phyloP scores from a whole-genome alignment of 441 rosid genomes.

The Euphorbia celastroides region DNA sequence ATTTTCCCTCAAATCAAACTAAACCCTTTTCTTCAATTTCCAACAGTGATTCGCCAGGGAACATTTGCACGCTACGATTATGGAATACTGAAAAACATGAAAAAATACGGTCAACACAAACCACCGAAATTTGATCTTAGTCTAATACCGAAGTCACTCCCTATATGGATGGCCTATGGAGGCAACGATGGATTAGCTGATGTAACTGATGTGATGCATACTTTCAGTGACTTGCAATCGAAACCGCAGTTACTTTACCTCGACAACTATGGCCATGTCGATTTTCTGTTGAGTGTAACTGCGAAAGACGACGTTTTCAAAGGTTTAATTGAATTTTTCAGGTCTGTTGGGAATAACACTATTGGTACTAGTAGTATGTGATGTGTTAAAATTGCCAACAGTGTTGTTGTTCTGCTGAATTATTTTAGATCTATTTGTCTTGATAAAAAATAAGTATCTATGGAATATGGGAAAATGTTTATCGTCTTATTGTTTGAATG shows the following conservation, averaged over 20 bases:
- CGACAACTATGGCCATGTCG: conserved; percentile 77
- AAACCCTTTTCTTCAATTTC: background rate
- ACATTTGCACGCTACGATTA: conserved; percentile 75
- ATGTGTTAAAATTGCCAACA: conserved; percentile 8
- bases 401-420: background rate
- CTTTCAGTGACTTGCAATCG: conserved; percentile 46
- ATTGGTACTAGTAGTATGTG: conserved; percentile 20
- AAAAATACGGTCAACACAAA: conserved; percentile 41
- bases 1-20: background rate
- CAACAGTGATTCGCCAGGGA: conserved; percentile 83
- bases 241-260: conserved; percentile 65
- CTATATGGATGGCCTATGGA: conserved; percentile 88
- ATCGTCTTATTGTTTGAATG: too few relatives aligned
- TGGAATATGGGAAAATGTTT: too few relatives aligned
- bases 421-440: conserved; percentile 4
- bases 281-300: conserved; percentile 50
- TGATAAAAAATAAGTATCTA: too few relatives aligned
- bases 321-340: conserved; percentile 59
- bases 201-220: conserved; percentile 48
- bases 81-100: conserved; percentile 55
- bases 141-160: conserved; percentile 55
- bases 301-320: conserved; percentile 58
- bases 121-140: conserved; percentile 70
- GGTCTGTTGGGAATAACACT: conserved; percentile 28
- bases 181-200: conserved; percentile 76